Evolutionary conservation across 2,329 filamentous ascomycete species (phyloP), one percentile per base, ranked within the genome.

Genomic region (Apiospora kogelbergensis): DNA sequence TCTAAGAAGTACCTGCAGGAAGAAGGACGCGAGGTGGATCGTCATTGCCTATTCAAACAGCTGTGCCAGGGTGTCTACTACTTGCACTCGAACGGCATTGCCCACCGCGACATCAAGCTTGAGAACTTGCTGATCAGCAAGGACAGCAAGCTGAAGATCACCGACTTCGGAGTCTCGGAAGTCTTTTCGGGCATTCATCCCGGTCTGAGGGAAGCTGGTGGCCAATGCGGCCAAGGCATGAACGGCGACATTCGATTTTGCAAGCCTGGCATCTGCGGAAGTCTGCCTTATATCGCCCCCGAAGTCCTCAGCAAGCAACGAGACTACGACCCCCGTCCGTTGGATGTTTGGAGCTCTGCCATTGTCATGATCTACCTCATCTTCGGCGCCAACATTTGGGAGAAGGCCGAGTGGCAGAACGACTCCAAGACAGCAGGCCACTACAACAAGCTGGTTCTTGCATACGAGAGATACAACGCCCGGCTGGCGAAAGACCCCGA

Each of bases 121-220:
- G 94, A 97, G 79, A 97, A 97, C 74, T 83, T 97, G 30, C 85
- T 97, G 41, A 86, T 97, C 70, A 92, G 90, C 63, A 90, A 89
- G 74, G 89, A 94, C 69, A 93, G 93, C 76, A 91, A 93, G 78
- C 85, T 97, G 68, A 97, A 97, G 81, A 95, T 97, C 70, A 94
- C 93, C 65, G 94, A 97, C 78, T 97, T 97, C 81, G 94, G 94
- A 67, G 93, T 95, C 17, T 94, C 93, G 0, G 93, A 96, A 77
- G 92, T 97, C 22, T 97, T 97, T 77, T 89, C 86, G 67, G 94
- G 93, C 46, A 90, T 90, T 66, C 93, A 97, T 78, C 94, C 93
- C 0, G 94, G 93, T 40, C 81, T 94, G 48, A 87, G 92, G 70
- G 89, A 91, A 74, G 88, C 92, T 15, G 89, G 89, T 66, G 92